Conservation (phyloP, 352 stramenopile genomes). For the Plasmopara viticola region DNA sequence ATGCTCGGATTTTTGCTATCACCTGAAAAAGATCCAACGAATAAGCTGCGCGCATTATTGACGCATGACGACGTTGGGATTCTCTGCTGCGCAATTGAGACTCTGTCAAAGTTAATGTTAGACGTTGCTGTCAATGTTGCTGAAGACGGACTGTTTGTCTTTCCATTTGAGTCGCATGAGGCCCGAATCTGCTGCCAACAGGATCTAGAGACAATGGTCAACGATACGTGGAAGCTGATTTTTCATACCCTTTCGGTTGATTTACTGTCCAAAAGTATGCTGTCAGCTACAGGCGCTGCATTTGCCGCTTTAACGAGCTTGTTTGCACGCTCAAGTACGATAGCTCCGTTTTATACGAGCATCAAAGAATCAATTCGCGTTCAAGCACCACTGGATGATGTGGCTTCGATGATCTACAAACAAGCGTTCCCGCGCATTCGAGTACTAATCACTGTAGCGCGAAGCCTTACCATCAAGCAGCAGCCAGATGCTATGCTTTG, state of each 20-base stretch:
- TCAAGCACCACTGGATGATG: constrained; percentile 56
- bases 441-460: constrained; percentile 33
- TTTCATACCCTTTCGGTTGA: constrained; percentile 50
- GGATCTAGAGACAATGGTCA: constrained; percentile 66
- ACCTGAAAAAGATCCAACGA: constrained; percentile 68
- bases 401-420: constrained; percentile 59
- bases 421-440: constrained; percentile 55
- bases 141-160: constrained; percentile 51
- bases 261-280: constrained; percentile 8
- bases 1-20: constrained; percentile 59
- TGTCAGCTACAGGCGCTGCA: constrained; percentile 31
- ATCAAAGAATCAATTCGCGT: constrained; percentile 19
- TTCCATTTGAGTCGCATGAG: constrained; percentile 82
- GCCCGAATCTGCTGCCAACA: constrained; percentile 75
- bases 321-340: constrained; percentile 41
- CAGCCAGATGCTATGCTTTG: constrained; percentile 57
- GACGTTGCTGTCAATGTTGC: constrained; percentile 43
- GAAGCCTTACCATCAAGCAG: constrained; percentile 45
- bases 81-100: constrained; percentile 48
- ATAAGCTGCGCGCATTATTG: constrained; percentile 61
- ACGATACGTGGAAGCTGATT: constrained; percentile 79
- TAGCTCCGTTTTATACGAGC: constrained; percentile 26
- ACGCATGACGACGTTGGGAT: constrained; percentile 63
- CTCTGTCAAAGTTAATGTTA: constrained; percentile 49
- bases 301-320: constrained; percentile 56